phyloP scores from a whole-genome alignment of 192 early-diverging fungal species.

The Chytriomyces sp. region DNA sequence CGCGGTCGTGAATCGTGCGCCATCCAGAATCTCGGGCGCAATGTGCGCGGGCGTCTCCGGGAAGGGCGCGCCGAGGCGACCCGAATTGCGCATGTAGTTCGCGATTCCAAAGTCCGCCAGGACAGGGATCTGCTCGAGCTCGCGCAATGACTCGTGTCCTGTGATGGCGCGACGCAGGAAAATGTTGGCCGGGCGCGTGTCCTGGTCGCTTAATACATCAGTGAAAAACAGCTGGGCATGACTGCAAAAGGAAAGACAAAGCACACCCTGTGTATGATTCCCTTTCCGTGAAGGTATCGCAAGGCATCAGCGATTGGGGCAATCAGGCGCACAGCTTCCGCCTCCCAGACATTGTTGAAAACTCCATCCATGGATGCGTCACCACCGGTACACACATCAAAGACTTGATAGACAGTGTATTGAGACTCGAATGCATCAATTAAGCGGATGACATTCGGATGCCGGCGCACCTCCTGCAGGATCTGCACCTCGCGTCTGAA shows the following conservation, averaged over 20 bases:
- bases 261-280: slow-evolving; percentile 19
- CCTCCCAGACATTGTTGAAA: slow-evolving; percentile 5
- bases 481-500: slow-evolving; percentile 32
- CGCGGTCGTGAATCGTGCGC: slow-evolving; percentile 17
- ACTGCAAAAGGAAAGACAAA: not conserved
- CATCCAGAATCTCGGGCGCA: slow-evolving; percentile 24
- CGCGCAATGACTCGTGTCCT: slow-evolving; percentile 22
- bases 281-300: slow-evolving; percentile 6
- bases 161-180: slow-evolving; percentile 25
- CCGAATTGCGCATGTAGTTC: slow-evolving; percentile 14
- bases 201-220: not conserved
- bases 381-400: slow-evolving; percentile 23
- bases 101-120: slow-evolving; percentile 33
- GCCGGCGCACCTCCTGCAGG: not conserved
- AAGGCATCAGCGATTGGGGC: slow-evolving; percentile 30
- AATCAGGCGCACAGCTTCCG: slow-evolving; percentile 6
- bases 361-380: slow-evolving; percentile 20
- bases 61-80: slow-evolving; percentile 17
- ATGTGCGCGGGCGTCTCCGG: slow-evolving; percentile 28
- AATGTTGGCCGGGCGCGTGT: slow-evolving; percentile 30
- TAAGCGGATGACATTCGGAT: slow-evolving; percentile 24
- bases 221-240: not conserved
- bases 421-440: slow-evolving; percentile 20
- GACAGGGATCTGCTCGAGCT: slow-evolving; percentile 26
- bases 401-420: slow-evolving; percentile 26